Evolutionary conservation across 179 eudicot genomes (phyloP).

Genomic region (Camellia oleifera): DNA sequence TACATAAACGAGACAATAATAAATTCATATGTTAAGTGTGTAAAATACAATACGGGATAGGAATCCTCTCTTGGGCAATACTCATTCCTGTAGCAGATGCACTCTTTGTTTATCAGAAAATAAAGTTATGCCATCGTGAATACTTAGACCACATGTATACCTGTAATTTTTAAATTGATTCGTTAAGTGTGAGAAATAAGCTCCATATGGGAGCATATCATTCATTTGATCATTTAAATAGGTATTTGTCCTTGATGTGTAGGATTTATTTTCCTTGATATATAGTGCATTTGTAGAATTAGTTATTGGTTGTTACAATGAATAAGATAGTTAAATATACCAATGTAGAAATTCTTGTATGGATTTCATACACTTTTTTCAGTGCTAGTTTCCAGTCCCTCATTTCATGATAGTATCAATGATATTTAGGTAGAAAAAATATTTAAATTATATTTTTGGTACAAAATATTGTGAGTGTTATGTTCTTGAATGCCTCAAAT

Average conservation of each 20-base stretch:
- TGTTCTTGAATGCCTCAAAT: background rate
- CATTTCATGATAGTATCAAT: background rate
- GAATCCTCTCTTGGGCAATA: background rate
- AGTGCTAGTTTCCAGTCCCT: background rate
- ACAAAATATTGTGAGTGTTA: background rate
- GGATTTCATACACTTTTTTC: background rate
- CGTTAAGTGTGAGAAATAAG: background rate
- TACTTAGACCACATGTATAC: background rate
- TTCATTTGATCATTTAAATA: background rate
- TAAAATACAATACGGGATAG: background rate
- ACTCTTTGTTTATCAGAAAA: background rate
- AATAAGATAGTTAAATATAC: background rate
- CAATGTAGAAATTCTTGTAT: background rate
- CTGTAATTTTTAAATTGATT: background rate
- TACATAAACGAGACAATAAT: too few species aligned
- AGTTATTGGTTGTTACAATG: background rate
- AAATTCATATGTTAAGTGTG: background rate
- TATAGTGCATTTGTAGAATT: background rate
- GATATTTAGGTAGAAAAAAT: background rate
- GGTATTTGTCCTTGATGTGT: background rate
- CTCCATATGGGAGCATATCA: background rate
- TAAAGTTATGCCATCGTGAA: background rate
- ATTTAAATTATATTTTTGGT: background rate
- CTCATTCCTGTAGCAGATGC: background rate
- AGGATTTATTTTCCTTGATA: background rate